Base-by-base conservation (phyloP, 192 early-diverging fungal species). In the Coemansia furcata region DNA sequence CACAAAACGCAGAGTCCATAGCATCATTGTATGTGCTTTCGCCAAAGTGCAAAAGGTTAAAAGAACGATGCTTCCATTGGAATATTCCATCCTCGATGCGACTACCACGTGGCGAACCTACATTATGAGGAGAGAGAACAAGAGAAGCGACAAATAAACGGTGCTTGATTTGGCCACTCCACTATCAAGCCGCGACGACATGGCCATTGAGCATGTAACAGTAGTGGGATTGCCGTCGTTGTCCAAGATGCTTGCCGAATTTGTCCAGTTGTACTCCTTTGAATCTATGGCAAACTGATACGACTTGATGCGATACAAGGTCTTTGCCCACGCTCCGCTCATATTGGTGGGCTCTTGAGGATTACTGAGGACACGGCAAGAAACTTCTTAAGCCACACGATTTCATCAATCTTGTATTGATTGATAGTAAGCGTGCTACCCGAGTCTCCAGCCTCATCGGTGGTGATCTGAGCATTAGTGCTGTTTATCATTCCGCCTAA, bases 271-370 rank as follows among this genome's bases (percentile, higher is more conserved):
- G 58, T 65, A 72, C 60, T 76, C 40, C 4, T 47, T 55, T 12
- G 65, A 57, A 1, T 66, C 59, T 9, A 84, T 12, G n/a, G 69
- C 67, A 66, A 76, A 68, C n/a, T 73, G 39, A 67, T 87, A 87
- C 1, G 81, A 85, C 49, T 79, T 70, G 19, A 85, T 77, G 29
- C 86, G 74, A 38, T 76, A 74, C 17, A 68, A 12, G n/a, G 74
- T 76, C 21, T 66, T 39, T 15, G 75, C 70, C 86, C 86, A 87
- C 11, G 63, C 70, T 3, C 66, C 72, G 10, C 62, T 69, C 23
- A 68, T 61, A 36, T 80, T 79, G 6, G 67, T 69, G 10, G 38
- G 36, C 6, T 80, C 67, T 39, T 68, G 52, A 7, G 86, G 79
- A 54, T 84, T 63, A 36, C 65, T 78, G 15, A 87, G 73, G 17